These are phyloP conservation scores for Leishmania lainsoni DNA, from an alignment of 208 protist species.

Conservation along the genomic window DNA sequence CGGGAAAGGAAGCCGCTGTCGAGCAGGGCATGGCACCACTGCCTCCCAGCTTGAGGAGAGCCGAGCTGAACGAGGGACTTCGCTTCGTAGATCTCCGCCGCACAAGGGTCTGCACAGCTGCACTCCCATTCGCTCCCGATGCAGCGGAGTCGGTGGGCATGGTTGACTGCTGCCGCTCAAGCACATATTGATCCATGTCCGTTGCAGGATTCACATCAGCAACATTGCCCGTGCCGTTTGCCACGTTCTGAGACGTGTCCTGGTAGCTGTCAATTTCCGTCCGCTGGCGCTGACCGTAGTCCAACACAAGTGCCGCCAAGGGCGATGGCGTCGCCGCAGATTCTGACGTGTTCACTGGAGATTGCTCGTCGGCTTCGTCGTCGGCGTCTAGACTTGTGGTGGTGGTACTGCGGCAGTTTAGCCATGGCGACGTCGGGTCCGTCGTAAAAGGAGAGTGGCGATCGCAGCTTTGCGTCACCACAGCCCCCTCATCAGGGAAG, in stretches of 20 bases:
- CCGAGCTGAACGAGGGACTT: not conserved
- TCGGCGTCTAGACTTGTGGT: constrained; percentile 32
- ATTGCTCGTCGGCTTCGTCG: constrained; percentile 27
- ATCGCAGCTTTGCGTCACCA: not conserved
- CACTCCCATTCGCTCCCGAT: not conserved
- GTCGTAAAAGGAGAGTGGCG: not conserved
- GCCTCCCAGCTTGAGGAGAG: not conserved
- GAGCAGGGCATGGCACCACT: not conserved
- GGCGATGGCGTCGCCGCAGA: constrained; percentile 5
- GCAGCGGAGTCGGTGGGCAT: not conserved
- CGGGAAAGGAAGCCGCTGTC: not conserved
- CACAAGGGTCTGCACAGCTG: not conserved
- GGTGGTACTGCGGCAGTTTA: constrained; percentile 2
- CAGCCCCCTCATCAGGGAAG: not conserved
- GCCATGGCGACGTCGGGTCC: constrained; percentile 9
- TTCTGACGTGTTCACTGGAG: constrained; percentile 12
- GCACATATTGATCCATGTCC: not conserved
- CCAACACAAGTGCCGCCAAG: constrained; percentile 7
- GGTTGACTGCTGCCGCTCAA: not conserved
- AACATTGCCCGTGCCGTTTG: not conserved
- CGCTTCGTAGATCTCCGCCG: not conserved
- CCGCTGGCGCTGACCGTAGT: constrained; percentile 4
- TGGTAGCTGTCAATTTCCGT: not conserved
- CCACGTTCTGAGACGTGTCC: not conserved
- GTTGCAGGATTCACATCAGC: not conserved